Conservation (phyloP, 148 eudicot genomes). For the Silene uniflora region DNA sequence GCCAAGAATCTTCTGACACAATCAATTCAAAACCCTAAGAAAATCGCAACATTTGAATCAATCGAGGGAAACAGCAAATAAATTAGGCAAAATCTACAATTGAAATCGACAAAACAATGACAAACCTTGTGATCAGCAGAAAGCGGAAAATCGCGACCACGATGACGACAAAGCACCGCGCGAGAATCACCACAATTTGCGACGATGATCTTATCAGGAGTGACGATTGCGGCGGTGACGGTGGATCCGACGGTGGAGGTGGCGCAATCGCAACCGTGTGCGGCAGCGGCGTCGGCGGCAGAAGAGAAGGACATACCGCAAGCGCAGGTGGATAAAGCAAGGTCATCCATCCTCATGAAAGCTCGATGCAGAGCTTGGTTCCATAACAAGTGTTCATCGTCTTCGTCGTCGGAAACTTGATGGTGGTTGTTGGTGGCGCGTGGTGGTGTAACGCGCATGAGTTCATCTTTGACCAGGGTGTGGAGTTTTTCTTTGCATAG, state of each 20-base stretch:
- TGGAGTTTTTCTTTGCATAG: constrained; percentile 42
- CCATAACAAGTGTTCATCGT: constrained; percentile 24
- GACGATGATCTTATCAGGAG: constrained; percentile 31
- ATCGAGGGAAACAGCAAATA: too few species aligned
- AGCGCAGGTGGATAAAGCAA: constrained; percentile 31
- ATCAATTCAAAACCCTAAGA: too few species aligned
- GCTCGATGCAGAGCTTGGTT: constrained; percentile 18
- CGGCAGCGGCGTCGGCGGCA: neutral
- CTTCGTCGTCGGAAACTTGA: neutral
- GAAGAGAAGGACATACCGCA: constrained; percentile 18
- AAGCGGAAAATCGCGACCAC: constrained; percentile 27
- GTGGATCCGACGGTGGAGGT: constrained; percentile 31
- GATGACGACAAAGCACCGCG: constrained; percentile 40
- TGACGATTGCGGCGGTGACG: constrained; percentile 40
- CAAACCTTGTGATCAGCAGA: constrained; percentile 53
- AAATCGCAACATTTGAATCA: too few species aligned
- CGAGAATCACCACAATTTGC: constrained; percentile 58
- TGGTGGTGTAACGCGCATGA: constrained; percentile 5
- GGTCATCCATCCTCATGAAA: constrained; percentile 37
- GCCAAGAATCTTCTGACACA: too few species aligned
- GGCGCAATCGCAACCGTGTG: constrained; percentile 3
- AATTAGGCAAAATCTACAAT: too few species aligned
- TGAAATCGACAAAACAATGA: neutral
- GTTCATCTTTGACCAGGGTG: constrained; percentile 31
- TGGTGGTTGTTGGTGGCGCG: neutral